These are phyloP conservation scores for Wickerhamiella qilinensis DNA, from an alignment of 805 yeast species.

Conservation along the genomic window DNA sequence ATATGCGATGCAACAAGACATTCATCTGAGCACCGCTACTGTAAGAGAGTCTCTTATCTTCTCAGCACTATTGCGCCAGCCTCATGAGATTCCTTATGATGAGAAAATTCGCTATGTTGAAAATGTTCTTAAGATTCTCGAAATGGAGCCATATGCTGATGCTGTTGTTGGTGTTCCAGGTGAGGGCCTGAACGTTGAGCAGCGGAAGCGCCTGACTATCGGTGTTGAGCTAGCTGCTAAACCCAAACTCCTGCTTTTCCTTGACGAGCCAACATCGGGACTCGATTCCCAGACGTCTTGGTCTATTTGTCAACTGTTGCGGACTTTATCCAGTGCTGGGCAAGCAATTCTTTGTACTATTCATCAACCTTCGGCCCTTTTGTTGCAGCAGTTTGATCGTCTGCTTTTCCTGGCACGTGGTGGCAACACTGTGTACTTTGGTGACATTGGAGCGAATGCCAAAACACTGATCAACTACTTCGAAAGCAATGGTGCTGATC, in stretches of 20 bases:
- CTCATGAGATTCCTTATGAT: conserved; percentile 31
- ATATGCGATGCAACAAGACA: conserved; percentile 61
- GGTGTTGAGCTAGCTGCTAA: conserved; percentile 54
- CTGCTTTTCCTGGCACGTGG: conserved; percentile 48
- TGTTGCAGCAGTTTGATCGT: conserved; percentile 49
- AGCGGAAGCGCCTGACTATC: conserved; percentile 43
- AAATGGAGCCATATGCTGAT: conserved; percentile 50
- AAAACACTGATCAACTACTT: conserved; percentile 40
- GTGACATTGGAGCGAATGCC: conserved; percentile 54
- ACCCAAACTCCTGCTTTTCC: conserved; percentile 37
- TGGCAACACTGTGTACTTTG: conserved; percentile 61
- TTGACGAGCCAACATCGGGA: conserved; percentile 58
- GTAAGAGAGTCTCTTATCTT: conserved; percentile 57
- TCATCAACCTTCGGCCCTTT: conserved; percentile 55
- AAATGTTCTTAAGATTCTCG: conserved; percentile 42
- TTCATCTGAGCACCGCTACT: conserved; percentile 46
- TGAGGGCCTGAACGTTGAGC: conserved; percentile 47
- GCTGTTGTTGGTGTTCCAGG: conserved; percentile 60
- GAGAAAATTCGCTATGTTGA: conserved; percentile 54
- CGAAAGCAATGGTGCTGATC: conserved; percentile 49
- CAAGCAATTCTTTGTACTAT: conserved; percentile 57
- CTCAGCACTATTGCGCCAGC: conserved; percentile 54
- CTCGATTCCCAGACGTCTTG: conserved; percentile 42
- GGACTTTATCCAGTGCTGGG: conserved; percentile 47
- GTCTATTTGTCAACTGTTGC: conserved; percentile 47